Evolutionary conservation across 2,329 filamentous ascomycete genomes (phyloP).

Genomic region (Allantophomopsis lycopodina): DNA sequence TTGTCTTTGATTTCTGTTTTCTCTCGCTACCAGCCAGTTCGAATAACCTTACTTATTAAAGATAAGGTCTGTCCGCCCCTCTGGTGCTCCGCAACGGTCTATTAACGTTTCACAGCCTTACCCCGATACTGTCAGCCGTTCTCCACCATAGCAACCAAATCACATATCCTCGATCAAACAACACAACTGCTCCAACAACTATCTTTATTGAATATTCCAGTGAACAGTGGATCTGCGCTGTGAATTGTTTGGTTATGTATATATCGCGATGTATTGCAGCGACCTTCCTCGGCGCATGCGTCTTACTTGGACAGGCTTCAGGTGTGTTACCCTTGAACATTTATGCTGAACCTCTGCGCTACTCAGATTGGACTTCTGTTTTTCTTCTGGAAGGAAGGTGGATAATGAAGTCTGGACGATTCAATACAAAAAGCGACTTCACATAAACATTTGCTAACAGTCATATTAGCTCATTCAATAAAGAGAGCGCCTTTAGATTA

Average conservation of each 20-base stretch:
- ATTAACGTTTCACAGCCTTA: too few relatives aligned
- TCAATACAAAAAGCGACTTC: not conserved
- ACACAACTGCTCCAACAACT: too few relatives aligned
- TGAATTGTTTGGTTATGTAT: conserved; percentile 7
- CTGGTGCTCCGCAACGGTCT: too few relatives aligned
- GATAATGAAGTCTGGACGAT: not conserved
- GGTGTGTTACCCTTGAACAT: not conserved
- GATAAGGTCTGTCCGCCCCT: too few relatives aligned
- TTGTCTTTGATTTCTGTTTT: too few relatives aligned
- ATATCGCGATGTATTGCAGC: conserved; percentile 11
- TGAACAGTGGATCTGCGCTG: too few relatives aligned
- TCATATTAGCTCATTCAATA: conserved; percentile 47
- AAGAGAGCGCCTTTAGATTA: conserved; percentile 65
- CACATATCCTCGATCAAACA: too few relatives aligned
- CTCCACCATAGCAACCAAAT: too few relatives aligned
- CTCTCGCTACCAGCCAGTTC: too few relatives aligned
- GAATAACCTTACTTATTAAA: too few relatives aligned
- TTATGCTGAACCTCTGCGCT: not conserved
- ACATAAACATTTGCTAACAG: not conserved
- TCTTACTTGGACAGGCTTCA: conserved; percentile 3
- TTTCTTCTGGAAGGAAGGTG: not conserved
- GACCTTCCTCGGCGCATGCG: conserved; percentile 9
- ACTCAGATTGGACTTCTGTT: not conserved
- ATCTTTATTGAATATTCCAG: too few relatives aligned
- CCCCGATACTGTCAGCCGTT: too few relatives aligned